Evolutionary conservation across 345 rosid genomes (phyloP), one percentile per base, ranked within the genome.

Genomic region (Lumnitzera racemosa): DNA sequence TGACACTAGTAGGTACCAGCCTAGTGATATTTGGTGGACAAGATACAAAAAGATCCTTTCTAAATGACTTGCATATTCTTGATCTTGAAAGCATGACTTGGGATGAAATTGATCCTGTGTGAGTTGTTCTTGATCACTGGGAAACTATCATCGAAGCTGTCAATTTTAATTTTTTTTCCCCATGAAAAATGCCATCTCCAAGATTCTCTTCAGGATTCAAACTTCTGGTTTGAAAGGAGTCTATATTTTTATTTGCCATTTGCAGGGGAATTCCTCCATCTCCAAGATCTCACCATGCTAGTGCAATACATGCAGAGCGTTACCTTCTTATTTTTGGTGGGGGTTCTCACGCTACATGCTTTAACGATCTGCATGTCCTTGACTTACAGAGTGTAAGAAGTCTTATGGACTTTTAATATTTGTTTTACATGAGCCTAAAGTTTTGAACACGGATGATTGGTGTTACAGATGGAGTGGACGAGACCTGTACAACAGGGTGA

Each of bases 41-140:
- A 76, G 98, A 95, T 74, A 90, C 96, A 49, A 95, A 81, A 63
- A 81, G 91, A 77, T 75, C 98, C 14, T 81, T 90, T 24, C 71
- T 95, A 79, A 95, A 90, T 66, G 99, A 95, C 83, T 74, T 95
- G 71, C 90, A 90, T 74, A 75, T 88, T 70, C 98, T 95, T 73
- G 99, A 95, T 74, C 86, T 95, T 50, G 96, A 95, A 72, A 90
- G 91, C 63, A 70, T 90, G 98, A 95, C 99, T 54, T 95, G 99
- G 98, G 98, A 90, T 88, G 99, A 86, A 85, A 76, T 90, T 68
- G 96, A 95, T 71, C 80, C 96, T 46, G 59, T 80, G 97, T 95
- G 88, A 83, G 97, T 68, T 75, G 54, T 52, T 15, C 25, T 63
- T 47, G 9, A 6, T 46, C 57, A 36, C 55, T 57, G 48, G 9